Evolutionary conservation across 116 monocot genomes (phyloP).

Genomic region (Cymodocea nodosa): DNA sequence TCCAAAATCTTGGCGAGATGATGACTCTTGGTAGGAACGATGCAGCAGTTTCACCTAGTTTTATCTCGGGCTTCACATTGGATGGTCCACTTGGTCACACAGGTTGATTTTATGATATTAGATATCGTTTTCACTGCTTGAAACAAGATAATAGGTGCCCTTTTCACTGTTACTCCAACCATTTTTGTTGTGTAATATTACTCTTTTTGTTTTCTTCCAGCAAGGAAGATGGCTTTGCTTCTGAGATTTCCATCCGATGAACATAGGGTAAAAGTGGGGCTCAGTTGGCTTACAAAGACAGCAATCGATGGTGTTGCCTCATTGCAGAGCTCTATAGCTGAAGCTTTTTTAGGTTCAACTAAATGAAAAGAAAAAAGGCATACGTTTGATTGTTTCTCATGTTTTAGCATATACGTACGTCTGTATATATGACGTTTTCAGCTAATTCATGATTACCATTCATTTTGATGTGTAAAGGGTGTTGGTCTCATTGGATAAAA

Average conservation of each 20-base stretch:
- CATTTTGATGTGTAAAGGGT: too few relatives aligned
- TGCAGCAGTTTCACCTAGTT: slow-evolving; percentile 74
- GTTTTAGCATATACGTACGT: too few relatives aligned
- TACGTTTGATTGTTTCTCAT: too few relatives aligned
- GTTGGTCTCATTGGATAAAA: too few relatives aligned
- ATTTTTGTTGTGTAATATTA: background rate
- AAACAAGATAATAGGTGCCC: background rate
- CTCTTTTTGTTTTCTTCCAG: slow-evolving; percentile 22
- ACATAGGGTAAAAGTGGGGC: slow-evolving; percentile 74
- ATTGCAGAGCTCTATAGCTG: slow-evolving; percentile 47
- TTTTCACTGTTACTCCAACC: background rate
- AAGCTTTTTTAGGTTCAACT: slow-evolving; percentile 26
- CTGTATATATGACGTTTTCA: too few relatives aligned
- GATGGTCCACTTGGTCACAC: slow-evolving; percentile 87
- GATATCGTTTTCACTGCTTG: background rate
- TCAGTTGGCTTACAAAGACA: slow-evolving; percentile 86
- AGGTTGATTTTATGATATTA: slow-evolving; percentile 20
- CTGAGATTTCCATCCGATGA: slow-evolving; percentile 85
- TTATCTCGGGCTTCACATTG: slow-evolving; percentile 81
- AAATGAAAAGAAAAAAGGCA: background rate
- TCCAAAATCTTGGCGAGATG: slow-evolving; percentile 95
- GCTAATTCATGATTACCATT: too few relatives aligned
- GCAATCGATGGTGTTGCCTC: slow-evolving; percentile 56
- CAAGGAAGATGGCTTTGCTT: slow-evolving; percentile 69
- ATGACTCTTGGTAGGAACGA: slow-evolving; percentile 86